These are phyloP conservation scores for Lichtheimia ornata DNA, from an alignment of 371 early-diverging fungal species.

Conservation along the genomic window DNA sequence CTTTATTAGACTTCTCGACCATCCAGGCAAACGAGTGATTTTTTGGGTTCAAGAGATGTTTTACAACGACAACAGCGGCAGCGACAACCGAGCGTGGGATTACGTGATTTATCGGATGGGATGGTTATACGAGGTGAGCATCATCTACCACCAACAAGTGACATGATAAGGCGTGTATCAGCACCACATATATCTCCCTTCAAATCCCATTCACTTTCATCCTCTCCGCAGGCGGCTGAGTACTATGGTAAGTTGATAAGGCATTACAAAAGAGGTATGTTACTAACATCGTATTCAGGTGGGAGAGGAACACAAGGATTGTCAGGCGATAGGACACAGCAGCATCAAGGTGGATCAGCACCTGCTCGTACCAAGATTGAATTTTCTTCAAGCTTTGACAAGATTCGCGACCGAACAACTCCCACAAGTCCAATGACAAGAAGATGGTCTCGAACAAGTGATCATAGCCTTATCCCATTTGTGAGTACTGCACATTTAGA, in stretches of 20 bases:
- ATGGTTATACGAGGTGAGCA: constrained; percentile 23
- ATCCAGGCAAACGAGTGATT: neutral
- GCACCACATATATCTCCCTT: constrained; percentile 65
- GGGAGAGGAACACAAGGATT: constrained; percentile 10
- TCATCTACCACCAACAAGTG: constrained; percentile 37
- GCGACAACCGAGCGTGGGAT: constrained; percentile 17
- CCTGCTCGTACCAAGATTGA: constrained; percentile 19
- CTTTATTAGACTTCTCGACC: neutral
- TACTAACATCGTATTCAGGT: neutral
- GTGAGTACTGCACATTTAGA: constrained; percentile 1
- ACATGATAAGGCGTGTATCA: constrained; percentile 39
- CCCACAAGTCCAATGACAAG: constrained; percentile 16
- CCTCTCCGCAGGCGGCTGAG: constrained; percentile 43
- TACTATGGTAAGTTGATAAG: too few species aligned
- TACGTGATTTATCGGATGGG: constrained; percentile 7
- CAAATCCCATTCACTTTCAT: constrained; percentile 71
- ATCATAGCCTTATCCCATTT: constrained; percentile 17
- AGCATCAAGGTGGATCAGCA: neutral
- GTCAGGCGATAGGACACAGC: constrained; percentile 8
- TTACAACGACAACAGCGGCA: constrained; percentile 20
- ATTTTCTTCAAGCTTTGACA: constrained; percentile 37
- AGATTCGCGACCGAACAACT: constrained; percentile 16
- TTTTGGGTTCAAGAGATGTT: constrained; percentile 6
- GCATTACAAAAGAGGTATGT: too few species aligned
- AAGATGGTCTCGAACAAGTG: constrained; percentile 24